Evolutionary conservation across 768 basidiomycete genomes (phyloP), one percentile per base, ranked within the genome.

Genomic region (Coprinopsis cinerea): DNA sequence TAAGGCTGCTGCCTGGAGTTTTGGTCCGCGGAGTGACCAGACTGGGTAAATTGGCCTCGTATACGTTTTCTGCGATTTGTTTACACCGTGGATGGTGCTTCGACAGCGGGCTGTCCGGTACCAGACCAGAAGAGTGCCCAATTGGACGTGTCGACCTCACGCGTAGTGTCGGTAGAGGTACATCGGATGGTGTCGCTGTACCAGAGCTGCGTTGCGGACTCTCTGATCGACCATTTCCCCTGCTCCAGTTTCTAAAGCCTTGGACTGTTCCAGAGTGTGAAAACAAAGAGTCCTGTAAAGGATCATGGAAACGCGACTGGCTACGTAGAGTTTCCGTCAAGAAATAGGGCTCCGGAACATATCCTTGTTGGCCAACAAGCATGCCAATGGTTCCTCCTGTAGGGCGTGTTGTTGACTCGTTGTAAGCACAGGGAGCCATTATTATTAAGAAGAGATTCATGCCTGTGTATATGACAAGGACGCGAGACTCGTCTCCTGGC

Each of bases 261-360:
- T 85, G 80, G 6, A 93, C 84, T 18, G 90, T 86, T 5, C 73
- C 70, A 0, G 89, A 79, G 56, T 91, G 79, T 1, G 89, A 90
- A 59, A 90, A 92, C 20, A 95, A 68, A 0, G 92, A 93, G 52
- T 90, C 84, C 62, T 88, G 85, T 20, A 83, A 67, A 2, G 93
- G 94, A 56, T 97, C 94, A 65, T 97, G 90, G 59, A 97, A 97
- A 11, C 94, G 82, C 32, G 79, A 79, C 66, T 93, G 90, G 56
- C 83, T 83, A 57, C 78, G 72, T 24, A 95, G 77, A 0, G 85
- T 90, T 64, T 91, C 85, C 4, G 89, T 91, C 54, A 94, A 70
- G 62, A 92, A 93, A 57, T 84, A 85, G 0, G 90, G 90, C 60
- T 93, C 92, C 11, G 91, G 88, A 18, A 87, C 83, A 61, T 88